Conservation (phyloP, 2,329 filamentous ascomycete genomes). For the Penicillium sclerotiorum region DNA sequence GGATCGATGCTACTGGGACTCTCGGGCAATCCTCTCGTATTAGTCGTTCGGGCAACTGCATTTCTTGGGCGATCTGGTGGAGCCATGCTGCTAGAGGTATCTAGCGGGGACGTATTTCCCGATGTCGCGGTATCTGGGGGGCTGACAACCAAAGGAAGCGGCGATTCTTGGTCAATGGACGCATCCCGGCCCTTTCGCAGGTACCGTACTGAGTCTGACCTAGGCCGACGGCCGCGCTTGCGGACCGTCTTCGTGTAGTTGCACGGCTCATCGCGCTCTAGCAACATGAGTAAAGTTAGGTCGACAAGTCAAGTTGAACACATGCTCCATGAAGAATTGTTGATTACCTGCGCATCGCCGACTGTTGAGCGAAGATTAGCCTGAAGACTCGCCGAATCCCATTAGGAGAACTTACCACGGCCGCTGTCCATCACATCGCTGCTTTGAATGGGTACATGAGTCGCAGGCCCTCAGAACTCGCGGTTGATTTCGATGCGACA, state of each 20-base stretch:
- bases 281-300: too few relatives aligned
- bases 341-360: slow-evolving; percentile 24
- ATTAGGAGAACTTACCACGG: slow-evolving; percentile 40
- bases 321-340: neutral
- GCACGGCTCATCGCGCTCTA: slow-evolving; percentile 23
- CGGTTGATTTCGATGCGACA: slow-evolving; percentile 9
- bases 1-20: neutral
- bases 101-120: neutral
- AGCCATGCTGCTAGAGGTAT: neutral
- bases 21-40: neutral
- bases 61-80: neutral
- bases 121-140: neutral
- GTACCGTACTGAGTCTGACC: neutral
- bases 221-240: slow-evolving; percentile 26
- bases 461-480: slow-evolving; percentile 39
- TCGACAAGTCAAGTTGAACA: neutral
- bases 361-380: slow-evolving; percentile 13
- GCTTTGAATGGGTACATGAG: slow-evolving; percentile 44
- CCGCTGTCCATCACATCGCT: slow-evolving; percentile 47
- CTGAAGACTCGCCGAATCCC: neutral
- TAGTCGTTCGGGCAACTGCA: neutral
- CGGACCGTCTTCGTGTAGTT: slow-evolving; percentile 25
- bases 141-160: neutral
- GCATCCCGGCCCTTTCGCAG: neutral
- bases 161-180: neutral